Percentiles rank a stretch among this genome's conserved stretches.
Conservation (phyloP, 179 eudicot genomes). For the Patellifolia procumbens region DNA sequence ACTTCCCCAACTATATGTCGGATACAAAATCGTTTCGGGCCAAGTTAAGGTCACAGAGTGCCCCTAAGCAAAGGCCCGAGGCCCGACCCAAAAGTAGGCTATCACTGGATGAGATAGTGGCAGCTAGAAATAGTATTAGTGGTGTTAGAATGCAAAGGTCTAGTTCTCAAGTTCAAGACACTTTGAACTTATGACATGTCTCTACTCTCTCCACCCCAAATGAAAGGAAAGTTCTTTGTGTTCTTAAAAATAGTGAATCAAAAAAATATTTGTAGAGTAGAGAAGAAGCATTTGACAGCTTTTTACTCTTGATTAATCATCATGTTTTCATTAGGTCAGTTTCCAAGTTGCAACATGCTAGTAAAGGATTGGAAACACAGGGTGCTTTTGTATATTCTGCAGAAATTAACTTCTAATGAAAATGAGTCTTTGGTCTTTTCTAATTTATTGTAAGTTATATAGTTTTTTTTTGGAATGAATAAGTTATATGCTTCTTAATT, state of each 20-base stretch:
- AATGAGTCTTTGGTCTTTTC: neutral
- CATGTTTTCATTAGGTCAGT: neutral
- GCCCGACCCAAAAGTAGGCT: conserved; percentile 53
- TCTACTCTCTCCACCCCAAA: neutral
- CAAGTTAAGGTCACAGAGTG: conserved; percentile 83
- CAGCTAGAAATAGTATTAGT: conserved; percentile 73
- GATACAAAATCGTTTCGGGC: conserved; percentile 80
- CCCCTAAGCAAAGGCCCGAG: conserved; percentile 84
- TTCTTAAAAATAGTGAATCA: neutral
- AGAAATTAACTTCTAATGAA: conserved; percentile 15
- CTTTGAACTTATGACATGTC: conserved; percentile 22
- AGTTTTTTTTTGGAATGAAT: no score
- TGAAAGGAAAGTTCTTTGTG: conserved; percentile 5
- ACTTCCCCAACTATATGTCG: conserved; percentile 75
- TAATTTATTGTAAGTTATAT: neutral
- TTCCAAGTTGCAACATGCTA: neutral
- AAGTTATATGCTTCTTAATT: no score
- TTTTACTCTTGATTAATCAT: conserved; percentile 1
- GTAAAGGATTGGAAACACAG: conserved; percentile 3
- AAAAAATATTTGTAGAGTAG: neutral
- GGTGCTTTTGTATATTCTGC: conserved; percentile 28
- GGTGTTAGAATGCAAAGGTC: conserved; percentile 75
- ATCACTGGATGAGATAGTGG: conserved; percentile 73
- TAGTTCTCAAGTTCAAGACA: conserved; percentile 52
- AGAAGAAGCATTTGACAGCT: neutral